Evolutionary conservation across 495 filamentous ascomycete species (phyloP).

Genomic region (Xylaria intraflava): DNA sequence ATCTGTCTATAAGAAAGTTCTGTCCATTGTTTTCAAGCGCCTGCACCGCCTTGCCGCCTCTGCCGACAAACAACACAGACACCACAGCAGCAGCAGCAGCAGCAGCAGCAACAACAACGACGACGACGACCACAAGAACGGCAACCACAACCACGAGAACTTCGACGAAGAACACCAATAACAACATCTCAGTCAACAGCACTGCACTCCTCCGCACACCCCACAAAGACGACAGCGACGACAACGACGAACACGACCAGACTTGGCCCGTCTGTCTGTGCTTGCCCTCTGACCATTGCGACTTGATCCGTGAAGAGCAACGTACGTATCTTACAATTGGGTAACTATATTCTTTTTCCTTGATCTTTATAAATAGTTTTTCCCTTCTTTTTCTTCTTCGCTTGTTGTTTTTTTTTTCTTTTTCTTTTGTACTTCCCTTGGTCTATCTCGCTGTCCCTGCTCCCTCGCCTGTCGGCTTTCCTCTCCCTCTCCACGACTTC

Average conservation of each 20-base stretch:
- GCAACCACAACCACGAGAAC: background rate
- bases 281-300: background rate
- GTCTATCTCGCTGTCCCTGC: background rate
- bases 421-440: background rate
- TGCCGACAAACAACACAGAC: background rate
- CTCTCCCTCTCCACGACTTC: slow-evolving; percentile 1
- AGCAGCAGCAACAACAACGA: background rate
- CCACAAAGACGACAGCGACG: slow-evolving; percentile 1
- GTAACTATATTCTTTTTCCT: background rate
- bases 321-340: slow-evolving; percentile 6
- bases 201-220: background rate
- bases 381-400: background rate
- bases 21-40: slow-evolving; percentile 10
- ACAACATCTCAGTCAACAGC: background rate
- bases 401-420: background rate
- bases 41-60: background rate
- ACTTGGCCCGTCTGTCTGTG: background rate
- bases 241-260: background rate
- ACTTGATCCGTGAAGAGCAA: background rate
- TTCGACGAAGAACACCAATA: background rate
- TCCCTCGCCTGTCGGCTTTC: background rate
- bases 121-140: background rate
- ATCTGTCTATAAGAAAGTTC: slow-evolving; percentile 2
- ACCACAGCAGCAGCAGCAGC: background rate
- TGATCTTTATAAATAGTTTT: background rate